Base-by-base conservation (phyloP, 768 basidiomycete species). In the Auriculariales sp. region DNA sequence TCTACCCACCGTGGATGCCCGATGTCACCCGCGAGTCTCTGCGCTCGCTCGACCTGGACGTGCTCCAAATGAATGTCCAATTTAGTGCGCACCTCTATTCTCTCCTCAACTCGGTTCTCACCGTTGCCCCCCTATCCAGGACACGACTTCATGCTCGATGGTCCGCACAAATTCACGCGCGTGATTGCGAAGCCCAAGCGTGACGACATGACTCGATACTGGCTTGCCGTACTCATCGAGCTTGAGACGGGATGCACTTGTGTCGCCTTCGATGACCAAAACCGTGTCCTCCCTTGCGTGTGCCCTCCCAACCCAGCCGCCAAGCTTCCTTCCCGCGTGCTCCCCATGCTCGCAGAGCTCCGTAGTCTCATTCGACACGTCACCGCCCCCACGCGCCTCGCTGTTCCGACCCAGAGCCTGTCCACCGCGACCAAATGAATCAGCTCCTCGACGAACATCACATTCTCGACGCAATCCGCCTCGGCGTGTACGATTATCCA, bases 61-160 rank as follows among this genome's bases (percentile, higher is more conserved):
- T 44, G 19, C 39, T 44, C 39, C 39, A 44, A 25, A 12, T n/a
- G 22, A 44, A 44, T 25, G 27, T 19, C 19, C 39, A 44, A 19
- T 44, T 44, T 25, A 19, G 39, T 32, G 31, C 31, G 31, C 15
- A 32, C 31, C 7, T 7, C 31, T 15, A 9, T 32, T 7, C 31
- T 7, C 31, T 7, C 31, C 9, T 15, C 9, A 7, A 15, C 7
- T 7, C 15, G 9, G 15, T 15, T 15, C 31, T 32, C 7, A 7
- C 15, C 7, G 15, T 15, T 9, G 9, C 31, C 31, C 9, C 31
- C 31, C 9, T 11, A 10, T 36, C 25, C 58, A 89, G 86, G 86
- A 29, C 90, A 94, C 57, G 90, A 93, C 65, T 72, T 93, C 53
- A 75, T 93, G 56, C 92, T 93, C 55, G 91, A 94, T 54, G 74